These are phyloP conservation scores for Stachybotrys elegans DNA, from an alignment of 2,329 filamentous ascomycete species.

Conservation along the genomic window DNA sequence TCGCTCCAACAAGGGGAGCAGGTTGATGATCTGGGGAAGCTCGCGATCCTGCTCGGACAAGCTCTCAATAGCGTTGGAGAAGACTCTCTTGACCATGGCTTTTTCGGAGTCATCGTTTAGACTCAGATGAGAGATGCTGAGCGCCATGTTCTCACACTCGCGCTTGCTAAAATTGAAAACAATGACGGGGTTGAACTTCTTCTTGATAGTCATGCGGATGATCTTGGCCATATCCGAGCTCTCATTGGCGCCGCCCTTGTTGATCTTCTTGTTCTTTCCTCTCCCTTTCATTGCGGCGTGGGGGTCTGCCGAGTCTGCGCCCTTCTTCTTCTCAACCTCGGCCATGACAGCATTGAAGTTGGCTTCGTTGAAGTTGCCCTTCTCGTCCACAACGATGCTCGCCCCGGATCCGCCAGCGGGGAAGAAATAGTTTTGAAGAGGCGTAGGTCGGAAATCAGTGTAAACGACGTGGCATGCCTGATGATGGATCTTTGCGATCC, in stretches of 20 bases:
- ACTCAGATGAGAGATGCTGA: conserved; percentile 78
- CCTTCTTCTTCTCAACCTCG: conserved; percentile 80
- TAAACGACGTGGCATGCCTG: conserved; percentile 99
- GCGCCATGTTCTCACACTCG: conserved; percentile 85
- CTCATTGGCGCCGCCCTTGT: conserved; percentile 75
- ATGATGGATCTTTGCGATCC: conserved; percentile 96
- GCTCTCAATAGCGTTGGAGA: conserved; percentile 86
- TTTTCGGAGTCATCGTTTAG: conserved; percentile 98
- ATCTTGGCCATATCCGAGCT: conserved; percentile 93
- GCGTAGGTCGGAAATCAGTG: conserved; percentile 95
- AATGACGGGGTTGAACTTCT: conserved; percentile 95
- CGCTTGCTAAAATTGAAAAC: conserved; percentile 99
- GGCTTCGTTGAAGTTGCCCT: conserved; percentile 90
- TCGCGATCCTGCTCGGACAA: conserved; percentile 86
- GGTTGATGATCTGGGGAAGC: conserved; percentile 84
- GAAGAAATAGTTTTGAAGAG: conserved; percentile 96
- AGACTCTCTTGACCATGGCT: conserved; percentile 89
- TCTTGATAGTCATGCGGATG: conserved; percentile 97
- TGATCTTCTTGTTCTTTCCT: conserved; percentile 86
- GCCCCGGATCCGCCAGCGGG: conserved; percentile 90
- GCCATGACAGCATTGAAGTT: conserved; percentile 98
- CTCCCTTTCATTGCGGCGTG: conserved; percentile 78
- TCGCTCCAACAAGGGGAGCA: conserved; percentile 80
- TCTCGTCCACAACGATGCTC: conserved; percentile 91
- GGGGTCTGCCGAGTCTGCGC: conserved; percentile 73